Conservation (phyloP, 2,329 filamentous ascomycete genomes). For the Diaporthe australafricana region DNA sequence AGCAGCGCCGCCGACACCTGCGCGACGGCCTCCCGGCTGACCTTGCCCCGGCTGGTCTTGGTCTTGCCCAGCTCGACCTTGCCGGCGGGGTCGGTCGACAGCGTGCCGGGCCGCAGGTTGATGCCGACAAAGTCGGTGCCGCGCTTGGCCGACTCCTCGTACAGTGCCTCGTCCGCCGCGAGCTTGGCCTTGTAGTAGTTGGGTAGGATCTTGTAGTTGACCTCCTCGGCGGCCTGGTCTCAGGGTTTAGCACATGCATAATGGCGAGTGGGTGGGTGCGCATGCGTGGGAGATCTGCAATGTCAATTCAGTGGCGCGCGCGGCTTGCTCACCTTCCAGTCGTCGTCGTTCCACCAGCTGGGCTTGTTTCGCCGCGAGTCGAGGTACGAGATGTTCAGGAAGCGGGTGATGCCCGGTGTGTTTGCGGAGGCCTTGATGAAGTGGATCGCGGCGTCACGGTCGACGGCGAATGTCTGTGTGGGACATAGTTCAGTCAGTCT, state of each 20-base stretch:
- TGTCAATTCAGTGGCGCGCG: no score
- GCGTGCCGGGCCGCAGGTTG: conserved; percentile 62
- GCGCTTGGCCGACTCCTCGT: conserved; percentile 57
- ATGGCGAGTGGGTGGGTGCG: not conserved
- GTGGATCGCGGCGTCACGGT: conserved; percentile 72
- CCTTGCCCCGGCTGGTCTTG: conserved; percentile 49
- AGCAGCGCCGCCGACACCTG: conserved; percentile 67
- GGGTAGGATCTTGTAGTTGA: conserved; percentile 56
- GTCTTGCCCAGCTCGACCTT: conserved; percentile 61
- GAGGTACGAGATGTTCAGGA: conserved; percentile 74
- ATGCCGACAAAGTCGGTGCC: conserved; percentile 59
- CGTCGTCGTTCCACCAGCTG: conserved; percentile 66
- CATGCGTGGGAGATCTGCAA: not conserved
- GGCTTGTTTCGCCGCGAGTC: conserved; percentile 63
- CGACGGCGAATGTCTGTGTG: conserved; percentile 65
- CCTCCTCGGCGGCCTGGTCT: conserved; percentile 45
- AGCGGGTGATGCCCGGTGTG: conserved; percentile 66
- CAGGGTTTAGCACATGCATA: not conserved
- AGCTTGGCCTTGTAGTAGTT: conserved; percentile 72
- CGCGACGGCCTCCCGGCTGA: conserved; percentile 71
- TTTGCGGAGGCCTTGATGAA: conserved; percentile 70
- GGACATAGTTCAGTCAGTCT: not conserved
- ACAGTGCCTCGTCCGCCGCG: conserved; percentile 68
- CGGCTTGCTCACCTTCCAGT: conserved; percentile 50
- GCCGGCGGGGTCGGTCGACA: conserved; percentile 61